Evolutionary conservation across 306 rosid species (phyloP).

Genomic region (Potentilla sterilis): DNA sequence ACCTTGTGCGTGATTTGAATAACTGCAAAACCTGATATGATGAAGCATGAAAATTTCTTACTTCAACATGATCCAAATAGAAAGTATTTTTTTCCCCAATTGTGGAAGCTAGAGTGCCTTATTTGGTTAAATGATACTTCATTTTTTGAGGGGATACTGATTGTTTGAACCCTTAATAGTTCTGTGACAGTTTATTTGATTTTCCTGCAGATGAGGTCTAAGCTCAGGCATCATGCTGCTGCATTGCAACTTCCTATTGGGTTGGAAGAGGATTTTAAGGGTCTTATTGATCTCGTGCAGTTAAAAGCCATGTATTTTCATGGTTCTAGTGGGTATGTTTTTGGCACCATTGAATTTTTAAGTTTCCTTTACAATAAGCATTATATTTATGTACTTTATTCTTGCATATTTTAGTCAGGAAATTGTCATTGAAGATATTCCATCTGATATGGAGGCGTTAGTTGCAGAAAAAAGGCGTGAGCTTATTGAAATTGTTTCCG

Average conservation of each 20-base stretch:
- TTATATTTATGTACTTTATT: constrained; percentile 17
- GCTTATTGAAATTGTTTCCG: constrained; percentile 84
- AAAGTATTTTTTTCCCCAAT: neutral
- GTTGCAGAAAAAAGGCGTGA: constrained; percentile 88
- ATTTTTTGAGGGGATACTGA: neutral
- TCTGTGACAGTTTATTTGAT: constrained; percentile 21
- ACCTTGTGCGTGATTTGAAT: neutral
- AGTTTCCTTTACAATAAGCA: neutral
- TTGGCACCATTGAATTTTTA: constrained; percentile 13
- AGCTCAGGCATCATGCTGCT: constrained; percentile 97
- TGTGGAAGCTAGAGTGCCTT: neutral
- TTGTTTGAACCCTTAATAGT: neutral
- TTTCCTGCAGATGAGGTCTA: constrained; percentile 80
- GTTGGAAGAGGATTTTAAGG: constrained; percentile 87
- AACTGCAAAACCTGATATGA: neutral
- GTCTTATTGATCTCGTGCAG: constrained; percentile 91
- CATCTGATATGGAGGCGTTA: constrained; percentile 72
- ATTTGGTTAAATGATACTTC: neutral
- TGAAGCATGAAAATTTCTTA: neutral
- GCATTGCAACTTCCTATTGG: constrained; percentile 97
- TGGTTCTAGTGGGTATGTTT: constrained; percentile 80
- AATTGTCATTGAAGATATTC: constrained; percentile 65
- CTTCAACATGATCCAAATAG: neutral
- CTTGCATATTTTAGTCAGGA: constrained; percentile 60
- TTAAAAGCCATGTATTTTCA: constrained; percentile 79